Evolutionary conservation across 2,329 filamentous ascomycete species (phyloP), one percentile per base, ranked within the genome.

Genomic region (Penicillium vulpinum): DNA sequence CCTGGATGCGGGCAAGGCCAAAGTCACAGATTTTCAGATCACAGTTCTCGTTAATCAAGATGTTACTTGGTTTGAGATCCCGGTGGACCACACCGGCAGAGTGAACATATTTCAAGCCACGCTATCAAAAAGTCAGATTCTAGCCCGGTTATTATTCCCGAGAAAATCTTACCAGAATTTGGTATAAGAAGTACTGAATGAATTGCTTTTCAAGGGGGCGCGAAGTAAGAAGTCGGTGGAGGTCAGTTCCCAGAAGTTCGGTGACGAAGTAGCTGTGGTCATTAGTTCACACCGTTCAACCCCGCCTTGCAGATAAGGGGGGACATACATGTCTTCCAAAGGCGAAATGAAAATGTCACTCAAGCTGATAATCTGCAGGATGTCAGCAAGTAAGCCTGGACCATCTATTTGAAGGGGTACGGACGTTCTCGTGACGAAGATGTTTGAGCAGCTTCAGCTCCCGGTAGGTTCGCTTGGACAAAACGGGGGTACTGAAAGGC

Each of bases 321-420:
- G 38, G 36, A 75, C 87, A 64, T 85, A 97, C 92, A 99, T 97
- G 75, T 99, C 94, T 80, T 99, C 94, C 51, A 97, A 87, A 18
- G 94, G 94, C 21, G 94, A 99, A 74, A 99, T 99, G 81, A 99
- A 99, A 79, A 99, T 99, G 77, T 99, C 94, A 81, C 92, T 97
- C 70, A 99, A 85, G 64, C 92, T 96, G 75, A 99, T 99, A 74
- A 99, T 90, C 93, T 91, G 65, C 43, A 51, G 62, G 54, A 26
- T 35, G 62, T 68, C 47, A 70, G 62, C 35, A 60, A 38, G 52
- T 21, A 24, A 26, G 2, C 10, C 16, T 16, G 21, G 5, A 21
- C 43, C n/a, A 50, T 33, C 18, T 35, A 18, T 33, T 40, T 45
- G 45, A 48, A 16, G 36, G 26, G 31, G 16, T 18, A 49, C 44